Evolutionary conservation across 441 rosid species (phyloP).

Genomic region (Adansonia gregorii): DNA sequence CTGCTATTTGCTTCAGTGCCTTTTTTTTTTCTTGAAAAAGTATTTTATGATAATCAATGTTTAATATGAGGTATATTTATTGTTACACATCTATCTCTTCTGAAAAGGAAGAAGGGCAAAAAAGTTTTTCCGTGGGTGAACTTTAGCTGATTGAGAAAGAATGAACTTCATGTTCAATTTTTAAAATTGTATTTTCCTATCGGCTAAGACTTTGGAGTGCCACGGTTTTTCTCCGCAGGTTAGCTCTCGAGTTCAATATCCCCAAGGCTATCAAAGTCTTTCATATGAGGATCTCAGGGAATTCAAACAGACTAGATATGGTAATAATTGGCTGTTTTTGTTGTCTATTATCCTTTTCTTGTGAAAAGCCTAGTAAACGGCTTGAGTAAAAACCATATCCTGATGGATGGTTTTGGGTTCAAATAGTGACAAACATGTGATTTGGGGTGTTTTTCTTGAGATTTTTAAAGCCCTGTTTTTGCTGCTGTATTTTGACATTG

Average conservation of each 20-base stretch:
- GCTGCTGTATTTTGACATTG: not conserved
- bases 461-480: not conserved
- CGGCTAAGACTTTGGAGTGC: conserved; percentile 30
- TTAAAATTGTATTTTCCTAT: not conserved
- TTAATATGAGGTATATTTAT: conserved; percentile 5
- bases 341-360: conserved; percentile 13
- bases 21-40: not conserved
- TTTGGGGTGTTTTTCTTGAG: not conserved
- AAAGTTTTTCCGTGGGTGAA: not conserved
- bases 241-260: conserved; percentile 93
- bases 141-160: conserved; percentile 18
- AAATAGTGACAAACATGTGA: not conserved
- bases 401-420: not conserved
- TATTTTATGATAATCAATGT: conserved; percentile 13
- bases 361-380: not conserved
- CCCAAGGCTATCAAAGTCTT: conserved; percentile 85
- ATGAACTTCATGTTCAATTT: conserved; percentile 24
- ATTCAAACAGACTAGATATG: conserved; percentile 97
- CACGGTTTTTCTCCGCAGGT: conserved; percentile 60
- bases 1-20: conserved; percentile 5
- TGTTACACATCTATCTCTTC: not conserved
- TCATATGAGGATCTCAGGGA: conserved; percentile 97
- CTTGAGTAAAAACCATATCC: not conserved
- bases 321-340: conserved; percentile 47
- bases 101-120: conserved; percentile 10